Evolutionary conservation across 2,329 filamentous ascomycete genomes (phyloP), one percentile per base, ranked within the genome.

Genomic region (Hyphodiscus sp.): DNA sequence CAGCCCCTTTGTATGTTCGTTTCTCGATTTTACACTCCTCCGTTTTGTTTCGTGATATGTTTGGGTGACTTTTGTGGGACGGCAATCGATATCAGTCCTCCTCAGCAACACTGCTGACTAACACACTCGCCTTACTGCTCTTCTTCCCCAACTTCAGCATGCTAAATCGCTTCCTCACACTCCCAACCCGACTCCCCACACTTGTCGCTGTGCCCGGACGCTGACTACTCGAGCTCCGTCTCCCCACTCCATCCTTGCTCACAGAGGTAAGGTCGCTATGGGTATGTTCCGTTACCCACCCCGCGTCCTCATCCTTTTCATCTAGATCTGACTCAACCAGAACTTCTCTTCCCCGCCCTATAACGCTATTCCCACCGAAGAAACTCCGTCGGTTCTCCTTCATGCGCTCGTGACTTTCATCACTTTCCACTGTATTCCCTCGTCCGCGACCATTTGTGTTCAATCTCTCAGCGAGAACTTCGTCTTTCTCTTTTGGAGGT

Each of bases 261-360:
- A 23, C 33, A 38, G 33, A 38, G 26, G 41, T 41, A 47, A 58
- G 46, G 51, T 65, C 64, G 71, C 75, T 66, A 73, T 78, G 54
- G 65, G 64, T 26, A 26, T 26, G 23, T 8, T 26, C 23, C 23
- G 23, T 65, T 30, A 63, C 49, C 60, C 62, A 65, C 23, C 62
- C 61, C 4, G 13, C 10, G 19, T 46, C 18, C 33, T 38, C 33
- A 38, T 45, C 29, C 49, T 38, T 53, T n/a, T 49, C 50, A 43
- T 5, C 47, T 15, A 53, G 51, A 18, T 54, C 54, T 2, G 13
- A 38, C 33, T 38, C 33, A 13, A 4, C 13, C 11, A 13, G 11
- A 4, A n/a, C 11, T n/a, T 10, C 33, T 38, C 33, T 38, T 15
- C 33, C 33, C 11, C 33, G 11, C 13, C 33, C 33, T 4, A n/a